A percentile compares a stretch with the other conserved stretches of the same genome.
Evolutionary conservation across 2,329 filamentous ascomycete species (phyloP).

Genomic region (Trichophyton benhamiae): DNA sequence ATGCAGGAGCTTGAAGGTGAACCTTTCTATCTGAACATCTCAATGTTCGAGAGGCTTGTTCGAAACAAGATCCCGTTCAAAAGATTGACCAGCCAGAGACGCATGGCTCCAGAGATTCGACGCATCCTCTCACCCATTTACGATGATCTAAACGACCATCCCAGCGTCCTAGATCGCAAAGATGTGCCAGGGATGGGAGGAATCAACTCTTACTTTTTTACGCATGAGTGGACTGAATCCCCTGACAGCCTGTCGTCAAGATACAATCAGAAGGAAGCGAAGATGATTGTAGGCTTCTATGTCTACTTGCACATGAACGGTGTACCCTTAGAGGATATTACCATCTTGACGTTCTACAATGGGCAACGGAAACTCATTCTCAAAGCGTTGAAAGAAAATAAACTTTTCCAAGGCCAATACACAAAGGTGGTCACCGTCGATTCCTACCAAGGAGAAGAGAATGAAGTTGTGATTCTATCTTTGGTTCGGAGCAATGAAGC

Average conservation of each 20-base stretch:
- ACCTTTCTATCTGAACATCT: constrained; percentile 58
- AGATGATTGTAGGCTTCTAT: constrained; percentile 63
- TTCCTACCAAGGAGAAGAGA: constrained; percentile 84
- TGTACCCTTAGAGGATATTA: constrained; percentile 50
- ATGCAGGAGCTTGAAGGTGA: constrained; percentile 45
- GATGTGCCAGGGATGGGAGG: constrained; percentile 52
- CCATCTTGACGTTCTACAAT: constrained; percentile 76
- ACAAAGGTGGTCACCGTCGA: constrained; percentile 69
- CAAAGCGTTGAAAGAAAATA: constrained; percentile 31
- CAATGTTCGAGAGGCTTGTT: constrained; percentile 71
- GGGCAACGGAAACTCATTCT: constrained; percentile 61
- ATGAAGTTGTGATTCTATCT: constrained; percentile 69
- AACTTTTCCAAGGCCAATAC: constrained; percentile 33
- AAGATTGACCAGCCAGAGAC: constrained; percentile 55
- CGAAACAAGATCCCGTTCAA: constrained; percentile 50
- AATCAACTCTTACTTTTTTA: constrained; percentile 49
- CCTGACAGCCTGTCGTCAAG: constrained; percentile 53
- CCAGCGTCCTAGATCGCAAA: constrained; percentile 42
- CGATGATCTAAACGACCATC: constrained; percentile 45
- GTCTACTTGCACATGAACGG: constrained; percentile 61
- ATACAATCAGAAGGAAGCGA: constrained; percentile 58
- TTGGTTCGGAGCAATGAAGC: constrained; percentile 57
- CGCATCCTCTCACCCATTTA: constrained; percentile 52
- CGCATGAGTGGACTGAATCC: constrained; percentile 53
- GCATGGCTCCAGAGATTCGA: constrained; percentile 59